Conservation (phyloP, 2,329 filamentous ascomycete species). For the Cladosporium sp. region DNA sequence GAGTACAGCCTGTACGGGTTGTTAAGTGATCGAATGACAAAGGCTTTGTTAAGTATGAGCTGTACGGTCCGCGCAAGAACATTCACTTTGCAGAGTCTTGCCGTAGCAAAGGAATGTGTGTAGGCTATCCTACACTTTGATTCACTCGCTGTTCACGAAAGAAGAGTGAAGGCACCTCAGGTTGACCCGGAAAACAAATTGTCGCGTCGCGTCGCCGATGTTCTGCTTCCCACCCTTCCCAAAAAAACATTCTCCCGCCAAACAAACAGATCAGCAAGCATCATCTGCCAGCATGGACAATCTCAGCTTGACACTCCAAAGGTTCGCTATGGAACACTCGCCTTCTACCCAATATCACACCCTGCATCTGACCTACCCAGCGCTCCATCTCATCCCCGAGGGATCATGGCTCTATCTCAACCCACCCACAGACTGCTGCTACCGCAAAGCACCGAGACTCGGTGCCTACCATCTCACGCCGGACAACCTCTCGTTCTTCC, state of each 20-base stretch:
- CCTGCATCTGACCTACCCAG: slow-evolving; percentile 1
- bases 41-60: not conserved
- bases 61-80: not conserved
- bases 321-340: not conserved
- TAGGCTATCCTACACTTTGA: not conserved
- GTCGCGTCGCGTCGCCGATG: not conserved
- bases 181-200: not conserved
- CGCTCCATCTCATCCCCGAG: not conserved
- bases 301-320: not conserved
- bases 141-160: not conserved
- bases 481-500: not conserved
- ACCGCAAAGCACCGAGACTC: not conserved
- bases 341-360: not conserved
- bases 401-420: slow-evolving; percentile 1
- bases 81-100: not conserved
- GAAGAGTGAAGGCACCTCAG: not conserved
- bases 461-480: not conserved
- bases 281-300: not conserved
- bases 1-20: not conserved
- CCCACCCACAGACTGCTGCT: not conserved
- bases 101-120: not conserved
- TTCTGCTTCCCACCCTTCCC: not conserved
- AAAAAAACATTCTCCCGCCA: not conserved
- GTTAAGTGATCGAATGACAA: not conserved
- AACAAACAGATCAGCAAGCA: not conserved